These are phyloP conservation scores for Pachysandra terminalis DNA, from an alignment of 164 flowering plant genomes.

Conservation along the genomic window DNA sequence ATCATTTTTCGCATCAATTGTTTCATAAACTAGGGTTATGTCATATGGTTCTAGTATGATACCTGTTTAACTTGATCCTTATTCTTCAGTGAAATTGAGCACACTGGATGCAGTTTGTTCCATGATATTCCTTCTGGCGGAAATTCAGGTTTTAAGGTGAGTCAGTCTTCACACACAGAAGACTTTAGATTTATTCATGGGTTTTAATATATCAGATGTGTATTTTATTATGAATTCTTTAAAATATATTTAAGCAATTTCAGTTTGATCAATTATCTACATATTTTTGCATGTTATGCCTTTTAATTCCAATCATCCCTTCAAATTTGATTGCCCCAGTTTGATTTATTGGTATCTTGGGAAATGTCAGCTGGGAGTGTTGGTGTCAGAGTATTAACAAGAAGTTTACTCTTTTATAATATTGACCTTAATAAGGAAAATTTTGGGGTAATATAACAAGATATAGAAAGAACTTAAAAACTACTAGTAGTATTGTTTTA, in stretches of 20 bases:
- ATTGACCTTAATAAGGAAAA: too few species aligned
- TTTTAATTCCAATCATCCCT: background rate
- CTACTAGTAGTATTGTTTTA: too few species aligned
- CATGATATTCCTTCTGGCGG: conserved; percentile 78
- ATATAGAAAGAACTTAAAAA: too few species aligned
- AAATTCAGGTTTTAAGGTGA: conserved; percentile 92
- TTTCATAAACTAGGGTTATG: background rate
- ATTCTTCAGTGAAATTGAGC: conserved; percentile 81
- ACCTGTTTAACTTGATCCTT: conserved; percentile 13
- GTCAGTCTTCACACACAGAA: conserved; percentile 10
- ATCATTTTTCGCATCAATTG: background rate
- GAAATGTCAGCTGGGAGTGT: background rate
- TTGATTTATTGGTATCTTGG: background rate
- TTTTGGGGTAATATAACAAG: too few species aligned
- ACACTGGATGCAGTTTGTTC: conserved; percentile 63
- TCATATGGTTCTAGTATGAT: background rate
- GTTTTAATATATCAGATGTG: background rate
- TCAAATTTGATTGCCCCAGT: background rate
- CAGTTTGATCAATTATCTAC: background rate
- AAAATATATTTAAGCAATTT: background rate
- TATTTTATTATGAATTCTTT: background rate
- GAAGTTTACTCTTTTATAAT: too few species aligned
- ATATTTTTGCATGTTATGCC: background rate
- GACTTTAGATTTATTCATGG: background rate
- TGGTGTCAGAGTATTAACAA: too few species aligned